A percentile compares a stretch with the other conserved stretches of the same genome.
Conservation (phyloP, 495 filamentous ascomycete genomes). For the Venustampulla echinocandica region DNA sequence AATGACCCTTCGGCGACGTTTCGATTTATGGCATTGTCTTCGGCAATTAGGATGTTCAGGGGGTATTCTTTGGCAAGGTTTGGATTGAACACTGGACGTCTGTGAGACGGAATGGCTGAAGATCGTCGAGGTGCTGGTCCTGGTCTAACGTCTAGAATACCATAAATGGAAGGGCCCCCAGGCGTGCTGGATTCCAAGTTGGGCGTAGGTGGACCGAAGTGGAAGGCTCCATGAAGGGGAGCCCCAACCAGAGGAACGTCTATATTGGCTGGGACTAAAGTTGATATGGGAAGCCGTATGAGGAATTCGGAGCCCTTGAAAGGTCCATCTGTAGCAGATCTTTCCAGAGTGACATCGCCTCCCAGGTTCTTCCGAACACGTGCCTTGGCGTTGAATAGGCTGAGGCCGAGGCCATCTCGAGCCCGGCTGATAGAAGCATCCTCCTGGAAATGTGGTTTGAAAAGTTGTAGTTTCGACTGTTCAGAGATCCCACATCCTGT, state of each 20-base stretch:
- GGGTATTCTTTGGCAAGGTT: slow-evolving; percentile 50
- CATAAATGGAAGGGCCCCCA: background rate
- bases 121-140: background rate
- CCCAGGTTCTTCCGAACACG: slow-evolving; percentile 61
- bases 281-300: slow-evolving; percentile 50
- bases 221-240: background rate
- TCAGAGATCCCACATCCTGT: slow-evolving; percentile 66
- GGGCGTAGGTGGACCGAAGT: background rate
- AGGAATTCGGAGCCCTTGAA: slow-evolving; percentile 65
- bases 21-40: slow-evolving; percentile 78
- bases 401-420: slow-evolving; percentile 66
- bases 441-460: slow-evolving; percentile 66
- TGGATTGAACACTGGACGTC: slow-evolving; percentile 26
- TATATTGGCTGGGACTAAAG: background rate
- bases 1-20: slow-evolving; percentile 63
- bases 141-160: background rate
- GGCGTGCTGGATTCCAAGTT: background rate
- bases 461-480: slow-evolving; percentile 61
- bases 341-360: slow-evolving; percentile 60
- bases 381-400: slow-evolving; percentile 68
- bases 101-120: slow-evolving; percentile 15
- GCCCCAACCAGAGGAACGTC: slow-evolving; percentile 13
- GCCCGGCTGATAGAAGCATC: slow-evolving; percentile 64
- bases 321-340: slow-evolving; percentile 60
- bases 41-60: slow-evolving; percentile 64